phyloP scores from a whole-genome alignment of 805 yeast genomes.

The Wickerhamomyces rabaulensis region DNA sequence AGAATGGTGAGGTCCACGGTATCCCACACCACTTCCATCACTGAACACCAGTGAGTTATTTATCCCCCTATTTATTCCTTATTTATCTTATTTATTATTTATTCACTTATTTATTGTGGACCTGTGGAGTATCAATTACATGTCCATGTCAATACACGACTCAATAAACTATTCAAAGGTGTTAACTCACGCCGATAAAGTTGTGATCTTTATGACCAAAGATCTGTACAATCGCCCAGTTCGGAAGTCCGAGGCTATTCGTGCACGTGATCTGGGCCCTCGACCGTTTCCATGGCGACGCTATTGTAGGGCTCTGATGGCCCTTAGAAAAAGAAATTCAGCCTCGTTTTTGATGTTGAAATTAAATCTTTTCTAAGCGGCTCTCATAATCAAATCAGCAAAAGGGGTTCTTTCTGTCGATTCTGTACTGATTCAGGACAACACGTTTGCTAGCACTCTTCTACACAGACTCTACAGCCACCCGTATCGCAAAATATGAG shows the following conservation, averaged over 20 bases:
- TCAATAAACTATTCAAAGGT: neutral
- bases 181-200: too few relatives aligned
- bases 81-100: slow-evolving; percentile 6
- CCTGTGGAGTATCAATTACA: neutral
- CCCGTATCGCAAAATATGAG: too few relatives aligned
- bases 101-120: slow-evolving; percentile 2
- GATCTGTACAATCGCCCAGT: neutral
- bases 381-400: too few relatives aligned
- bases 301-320: neutral
- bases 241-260: neutral
- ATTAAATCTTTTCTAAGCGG: neutral
- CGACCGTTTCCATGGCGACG: neutral
- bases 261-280: neutral
- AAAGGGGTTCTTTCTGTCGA: neutral
- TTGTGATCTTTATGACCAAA: too few relatives aligned
- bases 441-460: too few relatives aligned
- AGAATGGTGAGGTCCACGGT: slow-evolving; percentile 60
- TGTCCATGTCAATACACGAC: neutral
- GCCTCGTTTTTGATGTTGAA: neutral
- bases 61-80: slow-evolving; percentile 5
- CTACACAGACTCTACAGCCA: too few relatives aligned
- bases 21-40: slow-evolving; percentile 35
- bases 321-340: neutral
- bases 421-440: neutral
- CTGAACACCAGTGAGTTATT: slow-evolving; percentile 3